Evolutionary conservation across 805 yeast genomes (phyloP), one percentile per base, ranked within the genome.

Genomic region (Starmera pachycereana): DNA sequence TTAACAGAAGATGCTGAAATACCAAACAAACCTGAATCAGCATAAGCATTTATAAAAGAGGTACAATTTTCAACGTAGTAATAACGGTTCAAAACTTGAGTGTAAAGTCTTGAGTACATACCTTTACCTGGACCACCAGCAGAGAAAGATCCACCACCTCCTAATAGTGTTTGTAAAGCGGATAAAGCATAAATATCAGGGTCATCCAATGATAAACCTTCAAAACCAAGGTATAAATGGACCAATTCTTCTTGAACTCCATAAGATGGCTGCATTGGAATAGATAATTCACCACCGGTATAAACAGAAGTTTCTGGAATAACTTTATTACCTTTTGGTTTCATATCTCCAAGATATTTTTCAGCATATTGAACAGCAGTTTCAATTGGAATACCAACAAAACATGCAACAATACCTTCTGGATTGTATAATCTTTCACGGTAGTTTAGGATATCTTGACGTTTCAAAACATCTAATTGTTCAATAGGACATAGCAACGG

Each of bases 81-180:
- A 57, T 83, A 85, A 57, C 82, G 92, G 62, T 90, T 90, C 56
- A 92, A 69, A 3, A 92, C 95, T 50, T 88, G 77, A 0, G 96
- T 86, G 65, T 88, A 92, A 19, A 94, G 74, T 43, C 97, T 72
- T 4, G 96, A 86, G 58, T 88, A 92, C 97, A 92, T 89, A 4
- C 98, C 98, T 61, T 92, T 92, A 40, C 98, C 98, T 13, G 98
- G 98, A 0, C 98, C 98, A 48, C 98, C 98, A 9, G 98, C 97
- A 14, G 94, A 81, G 56, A 92, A 92, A 2, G 97, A 88, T 6
- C 96, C 95, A 42, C 97, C 98, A 31, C 97, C 97, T 34, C 98
- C 98, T 12, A 92, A 65, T 18, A 90, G 67, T 44, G 89, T 86
- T 58, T 92, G 97, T 42, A 92, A 68, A 1, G 88, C 78, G 2